Percentiles rank a stretch among this genome's conserved stretches.
Conservation (phyloP, 306 rosid species). For the Datisca glomerata region DNA sequence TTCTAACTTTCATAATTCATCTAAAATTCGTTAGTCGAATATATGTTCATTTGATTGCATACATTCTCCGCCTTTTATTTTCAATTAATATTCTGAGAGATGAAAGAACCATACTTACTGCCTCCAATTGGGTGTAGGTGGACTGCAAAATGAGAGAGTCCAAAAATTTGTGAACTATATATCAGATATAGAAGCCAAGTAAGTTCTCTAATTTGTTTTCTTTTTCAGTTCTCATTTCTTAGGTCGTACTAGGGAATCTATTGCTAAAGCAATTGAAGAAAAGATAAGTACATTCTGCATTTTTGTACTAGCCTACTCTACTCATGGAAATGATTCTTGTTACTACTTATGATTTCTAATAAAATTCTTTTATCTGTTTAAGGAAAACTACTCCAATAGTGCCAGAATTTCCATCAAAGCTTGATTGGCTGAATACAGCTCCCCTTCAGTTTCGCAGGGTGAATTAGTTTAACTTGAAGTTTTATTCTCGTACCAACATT, state of each 20-base stretch:
- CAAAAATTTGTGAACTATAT: slow-evolving; percentile 72
- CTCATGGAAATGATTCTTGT: background rate
- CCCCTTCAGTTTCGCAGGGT: slow-evolving; percentile 85
- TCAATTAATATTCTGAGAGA: slow-evolving; percentile 7
- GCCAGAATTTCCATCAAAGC: slow-evolving; percentile 89
- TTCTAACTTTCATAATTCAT: too few relatives aligned
- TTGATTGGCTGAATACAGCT: slow-evolving; percentile 88
- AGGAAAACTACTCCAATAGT: slow-evolving; percentile 62
- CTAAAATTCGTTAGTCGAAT: too few relatives aligned
- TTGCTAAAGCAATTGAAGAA: too few relatives aligned
- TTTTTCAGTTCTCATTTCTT: slow-evolving; percentile 1
- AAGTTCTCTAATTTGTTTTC: slow-evolving; percentile 17
- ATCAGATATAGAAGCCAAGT: slow-evolving; percentile 80
- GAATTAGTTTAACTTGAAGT: slow-evolving; percentile 18
- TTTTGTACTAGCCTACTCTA: background rate
- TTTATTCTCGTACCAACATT: too few relatives aligned
- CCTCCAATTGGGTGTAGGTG: slow-evolving; percentile 31
- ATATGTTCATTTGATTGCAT: slow-evolving; percentile 12
- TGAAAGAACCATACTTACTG: slow-evolving; percentile 10
- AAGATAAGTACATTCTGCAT: slow-evolving; percentile 1
- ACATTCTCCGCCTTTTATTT: slow-evolving; percentile 9
- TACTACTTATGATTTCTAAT: slow-evolving; percentile 1
- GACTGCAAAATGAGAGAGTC: slow-evolving; percentile 44
- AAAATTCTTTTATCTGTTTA: slow-evolving; percentile 21
- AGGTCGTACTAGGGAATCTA: too few relatives aligned